Conservation (phyloP, 331 rosid species). For the Dryas integrifolia region DNA sequence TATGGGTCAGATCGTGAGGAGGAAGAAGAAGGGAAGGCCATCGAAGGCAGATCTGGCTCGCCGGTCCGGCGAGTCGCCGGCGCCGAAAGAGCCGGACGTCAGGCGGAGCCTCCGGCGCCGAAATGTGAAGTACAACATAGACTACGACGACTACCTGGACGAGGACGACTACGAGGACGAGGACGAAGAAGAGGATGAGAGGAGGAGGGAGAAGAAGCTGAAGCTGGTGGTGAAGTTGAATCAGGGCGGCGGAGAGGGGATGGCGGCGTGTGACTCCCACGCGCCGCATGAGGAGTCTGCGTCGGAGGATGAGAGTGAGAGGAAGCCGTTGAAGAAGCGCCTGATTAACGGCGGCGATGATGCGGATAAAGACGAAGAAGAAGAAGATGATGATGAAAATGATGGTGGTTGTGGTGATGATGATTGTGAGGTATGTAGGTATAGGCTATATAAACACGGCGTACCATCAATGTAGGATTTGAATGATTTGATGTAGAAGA, state of each 20-base stretch:
- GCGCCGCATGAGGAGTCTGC: conserved; percentile 33
- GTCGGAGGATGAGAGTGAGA: conserved; percentile 33
- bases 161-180: conserved; percentile 70
- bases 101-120: conserved; percentile 81
- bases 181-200: conserved; percentile 71
- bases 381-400: conserved; percentile 35
- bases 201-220: conserved; percentile 73
- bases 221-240: conserved; percentile 79
- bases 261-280: conserved; percentile 44
- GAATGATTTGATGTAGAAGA: conserved; percentile 20
- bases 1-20: conserved; percentile 96
- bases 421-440: conserved; percentile 46
- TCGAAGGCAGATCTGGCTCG: conserved; percentile 94
- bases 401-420: conserved; percentile 34
- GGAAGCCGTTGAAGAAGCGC: conserved; percentile 46
- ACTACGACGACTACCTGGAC: conserved; percentile 65
- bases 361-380: conserved; percentile 36
- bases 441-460: neutral
- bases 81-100: conserved; percentile 33
- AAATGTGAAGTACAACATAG: conserved; percentile 73
- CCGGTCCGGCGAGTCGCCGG: conserved; percentile 46
- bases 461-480: conserved; percentile 15
- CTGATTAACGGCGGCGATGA: conserved; percentile 36
- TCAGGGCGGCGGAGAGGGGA: conserved; percentile 41
- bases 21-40: conserved; percentile 96